Evolutionary conservation across 2,329 filamentous ascomycete genomes (phyloP), one percentile per base, ranked within the genome.

Genomic region (Xylaria sp.): DNA sequence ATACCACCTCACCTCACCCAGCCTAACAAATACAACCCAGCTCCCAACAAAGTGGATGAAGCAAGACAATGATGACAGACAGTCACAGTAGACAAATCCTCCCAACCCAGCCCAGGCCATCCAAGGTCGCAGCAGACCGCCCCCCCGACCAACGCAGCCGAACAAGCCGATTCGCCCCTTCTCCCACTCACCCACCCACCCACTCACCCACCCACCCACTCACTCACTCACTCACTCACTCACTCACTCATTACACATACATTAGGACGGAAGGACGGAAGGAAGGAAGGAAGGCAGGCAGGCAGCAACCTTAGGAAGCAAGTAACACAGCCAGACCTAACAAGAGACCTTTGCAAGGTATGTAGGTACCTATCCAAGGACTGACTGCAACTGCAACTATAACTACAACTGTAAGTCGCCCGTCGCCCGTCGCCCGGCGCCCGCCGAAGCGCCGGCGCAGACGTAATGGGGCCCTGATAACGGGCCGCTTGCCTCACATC

Each of bases 161-260:
- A 40, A 12, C 2, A 12, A 61, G 44, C 58, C 64, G 64, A 66
- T 66, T 66, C 59, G 64, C 44, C 51, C n/a, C n/a, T n/a, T n/a
- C n/a, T n/a, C n/a, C n/a, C n/a, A n/a, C n/a, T n/a, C n/a, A n/a
- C n/a, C n/a, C n/a, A n/a, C n/a, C n/a, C n/a, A n/a, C n/a, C n/a
- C n/a, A n/a, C n/a, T n/a, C n/a, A n/a, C n/a, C n/a, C n/a, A n/a
- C n/a, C n/a, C n/a, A n/a, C n/a, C n/a, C n/a, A n/a, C n/a, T n/a
- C n/a, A n/a, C n/a, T n/a, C n/a, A n/a, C n/a, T n/a, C n/a, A n/a
- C n/a, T n/a, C n/a, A n/a, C n/a, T n/a, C n/a, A n/a, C n/a, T n/a
- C n/a, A n/a, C n/a, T n/a, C n/a, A n/a, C n/a, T n/a, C n/a, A n/a
- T n/a, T n/a, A n/a, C n/a, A n/a, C n/a, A n/a, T n/a, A n/a, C n/a